A percentile compares a stretch with the other conserved stretches of the same genome.
Evolutionary conservation across 768 basidiomycete genomes (phyloP).

Genomic region (Gautieria morchelliformis): DNA sequence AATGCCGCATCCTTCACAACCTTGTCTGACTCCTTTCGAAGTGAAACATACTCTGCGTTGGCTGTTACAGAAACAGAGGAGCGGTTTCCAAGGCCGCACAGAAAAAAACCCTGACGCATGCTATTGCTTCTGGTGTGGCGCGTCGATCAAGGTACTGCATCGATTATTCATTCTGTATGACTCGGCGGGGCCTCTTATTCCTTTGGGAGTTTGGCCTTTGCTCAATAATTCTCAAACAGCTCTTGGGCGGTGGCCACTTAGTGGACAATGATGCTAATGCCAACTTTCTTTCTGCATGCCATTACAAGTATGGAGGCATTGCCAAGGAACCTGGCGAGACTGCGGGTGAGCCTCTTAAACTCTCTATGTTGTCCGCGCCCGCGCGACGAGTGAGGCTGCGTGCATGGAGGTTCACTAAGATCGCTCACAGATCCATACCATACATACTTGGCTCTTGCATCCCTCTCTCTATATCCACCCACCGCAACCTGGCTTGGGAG

Average conservation of each 20-base stretch:
- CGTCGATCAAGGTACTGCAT: conserved; percentile 52
- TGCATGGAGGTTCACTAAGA: not conserved
- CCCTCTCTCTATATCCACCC: conserved; percentile 60
- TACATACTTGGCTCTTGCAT: conserved; percentile 84
- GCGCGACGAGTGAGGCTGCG: too few relatives aligned
- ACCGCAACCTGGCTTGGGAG: conserved; percentile 4
- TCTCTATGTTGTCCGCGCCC: not conserved
- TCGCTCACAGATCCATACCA: conserved; percentile 78
- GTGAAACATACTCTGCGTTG: conserved; percentile 57
- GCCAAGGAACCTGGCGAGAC: conserved; percentile 72
- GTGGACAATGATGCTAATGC: conserved; percentile 50
- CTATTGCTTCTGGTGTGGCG: conserved; percentile 95
- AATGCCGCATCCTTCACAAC: conserved; percentile 15
- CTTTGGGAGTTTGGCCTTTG: conserved; percentile 13
- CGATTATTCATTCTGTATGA: not conserved
- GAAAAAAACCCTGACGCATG: conserved; percentile 87
- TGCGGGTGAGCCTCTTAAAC: conserved; percentile 45
- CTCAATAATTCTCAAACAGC: conserved; percentile 31
- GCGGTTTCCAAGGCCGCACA: conserved; percentile 85
- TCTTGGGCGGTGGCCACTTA: conserved; percentile 51
- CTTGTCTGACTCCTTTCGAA: conserved; percentile 27
- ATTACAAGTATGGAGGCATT: conserved; percentile 86
- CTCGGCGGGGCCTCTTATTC: not conserved
- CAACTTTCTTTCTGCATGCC: conserved; percentile 62
- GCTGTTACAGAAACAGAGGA: conserved; percentile 72